Evolutionary conservation across 306 rosid genomes (phyloP).

Genomic region (Cucumis sativus): Cucumber_9930_V3 NC_026659.2:31470001-31470500

Average conservation of each 20-base stretch:
- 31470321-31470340: background rate
- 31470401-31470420: background rate
- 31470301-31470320: background rate
- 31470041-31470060: background rate
- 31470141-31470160: background rate
- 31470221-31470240: background rate
- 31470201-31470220: background rate
- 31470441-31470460: background rate
- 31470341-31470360: background rate
- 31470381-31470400: background rate
- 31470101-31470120: background rate
- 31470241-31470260: background rate
- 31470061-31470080: too few relatives aligned
- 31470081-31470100: background rate
- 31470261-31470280: background rate
- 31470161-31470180: background rate
- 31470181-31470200: background rate
- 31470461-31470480: background rate
- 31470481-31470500: background rate
- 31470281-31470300: background rate
- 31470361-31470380: background rate
- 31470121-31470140: constrained; percentile 3
- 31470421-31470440: background rate
- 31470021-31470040: background rate
- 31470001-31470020: background rate